phyloP scores from a whole-genome alignment of 2,329 filamentous ascomycete genomes.

The Trichoderma sp. region DNA sequence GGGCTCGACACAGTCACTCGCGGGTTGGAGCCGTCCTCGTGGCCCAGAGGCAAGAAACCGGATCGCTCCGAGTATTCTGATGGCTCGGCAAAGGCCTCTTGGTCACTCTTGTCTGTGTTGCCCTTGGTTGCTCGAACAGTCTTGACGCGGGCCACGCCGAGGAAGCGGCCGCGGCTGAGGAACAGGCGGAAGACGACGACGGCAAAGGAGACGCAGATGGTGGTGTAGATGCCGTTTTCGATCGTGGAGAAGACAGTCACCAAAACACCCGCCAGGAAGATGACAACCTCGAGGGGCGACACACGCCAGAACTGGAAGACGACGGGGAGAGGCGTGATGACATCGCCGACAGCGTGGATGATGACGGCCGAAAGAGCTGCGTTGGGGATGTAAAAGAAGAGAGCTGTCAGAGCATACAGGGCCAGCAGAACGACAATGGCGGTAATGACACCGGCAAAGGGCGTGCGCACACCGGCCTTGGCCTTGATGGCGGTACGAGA shows the following conservation, averaged over 20 bases:
- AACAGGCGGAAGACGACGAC: conserved; percentile 76
- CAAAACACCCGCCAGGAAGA: conserved; percentile 84
- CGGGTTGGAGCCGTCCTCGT: conserved; percentile 54
- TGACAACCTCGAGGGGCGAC: conserved; percentile 76
- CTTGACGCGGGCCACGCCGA: conserved; percentile 79
- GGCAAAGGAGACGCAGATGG: conserved; percentile 68
- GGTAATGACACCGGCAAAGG: conserved; percentile 82
- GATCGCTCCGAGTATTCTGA: conserved; percentile 45
- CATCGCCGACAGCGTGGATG: conserved; percentile 84
- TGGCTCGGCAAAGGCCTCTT: conserved; percentile 42
- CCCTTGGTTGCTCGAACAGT: conserved; percentile 67
- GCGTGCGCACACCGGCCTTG: conserved; percentile 88
- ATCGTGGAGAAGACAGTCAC: conserved; percentile 81
- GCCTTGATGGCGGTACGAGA: conserved; percentile 90
- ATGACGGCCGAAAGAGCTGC: conserved; percentile 78
- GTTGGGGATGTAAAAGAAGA: conserved; percentile 88
- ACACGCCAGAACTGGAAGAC: conserved; percentile 89
- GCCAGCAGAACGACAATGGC: conserved; percentile 79
- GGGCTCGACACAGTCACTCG: conserved; percentile 47
- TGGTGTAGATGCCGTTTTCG: conserved; percentile 84
- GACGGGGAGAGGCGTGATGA: conserved; percentile 79
- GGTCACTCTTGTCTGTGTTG: conserved; percentile 35
- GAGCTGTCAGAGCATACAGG: conserved; percentile 76
- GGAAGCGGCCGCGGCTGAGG: conserved; percentile 75
- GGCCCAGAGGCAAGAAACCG: conserved; percentile 50